These are phyloP conservation scores for Carex littledalei DNA, from an alignment of 176 grass and related monocot species.

Conservation along the genomic window DNA sequence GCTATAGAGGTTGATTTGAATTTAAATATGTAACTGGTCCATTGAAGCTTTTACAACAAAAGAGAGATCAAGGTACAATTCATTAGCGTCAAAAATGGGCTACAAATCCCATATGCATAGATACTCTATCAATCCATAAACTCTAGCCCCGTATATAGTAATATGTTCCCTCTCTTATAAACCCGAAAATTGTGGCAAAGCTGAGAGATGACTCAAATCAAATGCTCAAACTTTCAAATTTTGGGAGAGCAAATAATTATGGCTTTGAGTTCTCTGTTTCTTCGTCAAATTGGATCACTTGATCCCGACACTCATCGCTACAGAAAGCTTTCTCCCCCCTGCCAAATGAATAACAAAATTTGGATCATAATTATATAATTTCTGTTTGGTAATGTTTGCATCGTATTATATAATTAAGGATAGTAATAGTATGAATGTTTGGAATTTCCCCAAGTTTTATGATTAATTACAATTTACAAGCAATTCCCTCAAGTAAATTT, in stretches of 20 bases:
- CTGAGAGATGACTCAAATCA: background rate
- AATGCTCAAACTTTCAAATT: background rate
- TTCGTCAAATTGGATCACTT: slow-evolving; percentile 7
- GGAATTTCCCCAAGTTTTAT: background rate
- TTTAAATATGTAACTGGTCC: background rate
- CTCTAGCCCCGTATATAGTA: slow-evolving; percentile 4
- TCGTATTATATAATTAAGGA: too few relatives aligned
- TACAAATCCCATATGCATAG: background rate
- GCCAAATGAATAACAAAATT: background rate
- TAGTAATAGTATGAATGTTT: too few relatives aligned
- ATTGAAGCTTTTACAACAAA: background rate
- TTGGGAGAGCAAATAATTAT: background rate
- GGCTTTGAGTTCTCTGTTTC: background rate
- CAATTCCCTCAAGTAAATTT: background rate
- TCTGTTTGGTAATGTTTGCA: too few relatives aligned
- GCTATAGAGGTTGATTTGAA: background rate
- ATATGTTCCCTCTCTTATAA: background rate
- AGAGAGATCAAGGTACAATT: background rate
- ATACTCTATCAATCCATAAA: slow-evolving; percentile 6
- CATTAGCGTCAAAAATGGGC: background rate
- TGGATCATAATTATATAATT: too few relatives aligned
- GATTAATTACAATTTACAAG: background rate
- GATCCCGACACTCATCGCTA: background rate
- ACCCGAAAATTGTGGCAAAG: background rate
- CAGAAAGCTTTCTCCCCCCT: slow-evolving; percentile 11